Conservation (phyloP, 1,284 basidiomycete genomes). For the Ustilago trichophora region DNA sequence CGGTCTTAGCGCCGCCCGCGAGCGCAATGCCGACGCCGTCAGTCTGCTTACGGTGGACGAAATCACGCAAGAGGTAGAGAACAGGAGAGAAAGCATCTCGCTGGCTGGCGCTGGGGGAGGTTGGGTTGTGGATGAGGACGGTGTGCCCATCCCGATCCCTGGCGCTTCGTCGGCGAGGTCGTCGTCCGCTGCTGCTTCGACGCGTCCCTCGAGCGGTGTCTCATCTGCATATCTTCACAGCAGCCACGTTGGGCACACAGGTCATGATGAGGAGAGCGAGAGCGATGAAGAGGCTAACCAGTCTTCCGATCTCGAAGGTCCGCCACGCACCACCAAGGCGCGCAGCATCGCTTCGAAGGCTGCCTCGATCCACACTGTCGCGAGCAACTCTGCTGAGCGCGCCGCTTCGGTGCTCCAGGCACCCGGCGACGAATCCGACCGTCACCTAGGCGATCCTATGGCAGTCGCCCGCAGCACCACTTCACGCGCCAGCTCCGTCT, state of each 20-base stretch:
- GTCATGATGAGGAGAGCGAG: constrained; percentile 57
- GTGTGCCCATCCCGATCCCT: constrained; percentile 58
- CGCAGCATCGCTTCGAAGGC: constrained; percentile 65
- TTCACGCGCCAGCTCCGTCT: constrained; percentile 40
- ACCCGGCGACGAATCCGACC: constrained; percentile 50
- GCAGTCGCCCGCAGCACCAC: constrained; percentile 43
- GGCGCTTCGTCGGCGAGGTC: constrained; percentile 27
- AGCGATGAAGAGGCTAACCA: constrained; percentile 64
- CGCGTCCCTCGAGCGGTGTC: constrained; percentile 44
- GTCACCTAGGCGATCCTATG: constrained; percentile 51
- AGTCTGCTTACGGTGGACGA: constrained; percentile 95
- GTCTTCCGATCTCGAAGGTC: constrained; percentile 33
- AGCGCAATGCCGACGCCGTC: constrained; percentile 81
- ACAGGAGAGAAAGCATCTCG: constrained; percentile 72
- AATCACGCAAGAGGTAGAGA: constrained; percentile 95
- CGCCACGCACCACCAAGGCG: constrained; percentile 15
- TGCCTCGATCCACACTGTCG: constrained; percentile 19
- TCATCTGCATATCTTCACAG: constrained; percentile 61
- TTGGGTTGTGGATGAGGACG: constrained; percentile 64
- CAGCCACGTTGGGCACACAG: constrained; percentile 67
- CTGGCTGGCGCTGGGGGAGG: constrained; percentile 30
- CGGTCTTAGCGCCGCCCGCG: constrained; percentile 64
- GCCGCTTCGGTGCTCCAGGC: constrained; percentile 34
- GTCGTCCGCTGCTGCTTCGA: constrained; percentile 38
- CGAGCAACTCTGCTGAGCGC: constrained; percentile 21